Conservation (phyloP, 208 protist species). For the Acanthamoeba triangularis region DNA sequence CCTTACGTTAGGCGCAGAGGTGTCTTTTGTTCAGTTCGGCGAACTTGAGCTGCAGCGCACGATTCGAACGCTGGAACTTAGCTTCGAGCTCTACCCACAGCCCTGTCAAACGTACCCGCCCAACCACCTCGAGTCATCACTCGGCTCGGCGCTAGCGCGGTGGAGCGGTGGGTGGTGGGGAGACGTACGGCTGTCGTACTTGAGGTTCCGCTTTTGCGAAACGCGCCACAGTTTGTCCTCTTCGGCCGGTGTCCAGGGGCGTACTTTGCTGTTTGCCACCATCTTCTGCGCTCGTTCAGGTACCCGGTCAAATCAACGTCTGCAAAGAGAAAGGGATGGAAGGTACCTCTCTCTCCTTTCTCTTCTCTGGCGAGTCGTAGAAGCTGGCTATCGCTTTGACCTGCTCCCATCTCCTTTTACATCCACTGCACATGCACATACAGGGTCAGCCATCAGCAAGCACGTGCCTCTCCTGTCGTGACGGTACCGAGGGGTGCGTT, state of each 20-base stretch:
- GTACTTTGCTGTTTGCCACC: neutral
- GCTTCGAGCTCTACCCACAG: neutral
- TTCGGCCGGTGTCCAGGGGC: neutral
- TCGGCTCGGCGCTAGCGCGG: too few relatives aligned
- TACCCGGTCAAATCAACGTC: neutral
- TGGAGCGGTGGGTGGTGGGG: neutral
- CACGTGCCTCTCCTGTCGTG: neutral
- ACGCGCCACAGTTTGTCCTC: neutral
- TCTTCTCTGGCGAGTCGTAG: neutral
- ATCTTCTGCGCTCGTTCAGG: neutral
- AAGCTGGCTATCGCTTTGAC: neutral
- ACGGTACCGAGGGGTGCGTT: neutral
- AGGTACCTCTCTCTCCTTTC: conserved; percentile 9
- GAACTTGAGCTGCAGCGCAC: conserved; percentile 5
- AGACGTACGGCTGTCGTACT: neutral
- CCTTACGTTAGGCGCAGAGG: neutral
- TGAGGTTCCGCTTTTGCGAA: neutral
- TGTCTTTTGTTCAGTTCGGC: neutral
- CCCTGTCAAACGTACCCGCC: neutral
- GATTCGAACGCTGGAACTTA: neutral
- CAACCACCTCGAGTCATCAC: too few relatives aligned
- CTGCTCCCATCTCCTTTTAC: neutral
- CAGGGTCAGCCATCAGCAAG: neutral
- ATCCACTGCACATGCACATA: neutral
- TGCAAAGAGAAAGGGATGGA: too few relatives aligned